Conservation (phyloP, 441 rosid species). For the Pelargonium cotyledonis region DNA sequence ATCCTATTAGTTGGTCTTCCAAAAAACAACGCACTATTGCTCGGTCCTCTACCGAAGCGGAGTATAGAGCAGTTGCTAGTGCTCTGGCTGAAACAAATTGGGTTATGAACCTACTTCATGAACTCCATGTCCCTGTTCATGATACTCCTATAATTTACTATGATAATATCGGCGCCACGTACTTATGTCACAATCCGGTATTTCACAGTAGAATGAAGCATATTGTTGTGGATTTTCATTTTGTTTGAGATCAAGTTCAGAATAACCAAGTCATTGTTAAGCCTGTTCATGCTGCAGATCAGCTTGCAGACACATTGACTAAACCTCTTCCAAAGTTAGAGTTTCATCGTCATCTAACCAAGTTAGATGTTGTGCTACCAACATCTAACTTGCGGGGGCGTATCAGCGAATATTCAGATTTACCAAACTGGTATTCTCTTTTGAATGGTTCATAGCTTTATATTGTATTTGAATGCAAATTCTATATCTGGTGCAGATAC, state of each 20-base stretch:
- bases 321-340: background rate
- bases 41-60: background rate
- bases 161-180: background rate
- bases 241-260: background rate
- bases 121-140: background rate
- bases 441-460: too few species aligned
- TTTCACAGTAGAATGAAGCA: background rate
- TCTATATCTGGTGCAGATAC: too few species aligned
- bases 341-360: background rate
- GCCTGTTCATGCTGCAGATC: background rate
- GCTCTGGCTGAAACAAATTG: background rate
- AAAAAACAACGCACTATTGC: background rate
- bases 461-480: too few species aligned
- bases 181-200: background rate
- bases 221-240: constrained; percentile 5
- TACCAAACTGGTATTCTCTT: too few species aligned
- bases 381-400: background rate
- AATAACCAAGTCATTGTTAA: background rate
- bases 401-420: background rate
- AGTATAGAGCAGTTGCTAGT: background rate
- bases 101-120: background rate
- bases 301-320: background rate
- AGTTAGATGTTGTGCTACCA: background rate
- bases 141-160: background rate
- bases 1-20: background rate